These are phyloP conservation scores for Kwoniella botswanensis DNA, from an alignment of 768 basidiomycete genomes.

Conservation along the genomic window DNA sequence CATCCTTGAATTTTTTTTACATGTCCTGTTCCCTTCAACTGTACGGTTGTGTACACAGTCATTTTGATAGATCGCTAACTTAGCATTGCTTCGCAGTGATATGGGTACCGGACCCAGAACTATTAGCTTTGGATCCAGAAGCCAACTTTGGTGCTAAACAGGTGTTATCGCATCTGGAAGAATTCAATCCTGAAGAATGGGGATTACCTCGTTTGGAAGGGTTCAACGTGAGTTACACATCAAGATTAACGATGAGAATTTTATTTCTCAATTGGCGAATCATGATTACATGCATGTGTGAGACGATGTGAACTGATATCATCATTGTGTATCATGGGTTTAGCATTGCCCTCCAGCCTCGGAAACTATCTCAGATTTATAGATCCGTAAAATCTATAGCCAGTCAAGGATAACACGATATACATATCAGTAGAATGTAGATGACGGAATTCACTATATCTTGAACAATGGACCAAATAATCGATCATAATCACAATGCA, in stretches of 20 bases:
- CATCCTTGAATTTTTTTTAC: not conserved
- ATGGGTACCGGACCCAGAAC: constrained; percentile 53
- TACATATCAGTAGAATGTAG: not conserved
- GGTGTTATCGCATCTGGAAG: constrained; percentile 44
- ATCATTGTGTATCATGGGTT: no score
- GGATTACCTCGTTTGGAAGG: constrained; percentile 36
- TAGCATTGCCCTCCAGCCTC: not conserved
- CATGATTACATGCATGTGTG: no score
- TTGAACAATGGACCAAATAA: not conserved
- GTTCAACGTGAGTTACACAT: constrained; percentile 19
- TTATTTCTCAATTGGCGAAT: no score
- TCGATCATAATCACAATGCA: not conserved
- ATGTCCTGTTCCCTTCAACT: not conserved
- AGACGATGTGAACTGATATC: no score
- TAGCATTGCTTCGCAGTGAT: constrained; percentile 33
- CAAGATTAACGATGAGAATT: not conserved
- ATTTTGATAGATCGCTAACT: no score
- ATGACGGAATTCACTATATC: not conserved
- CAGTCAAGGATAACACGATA: no score
- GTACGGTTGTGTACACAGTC: not conserved
- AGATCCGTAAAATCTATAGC: no score
- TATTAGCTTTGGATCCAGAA: constrained; percentile 47
- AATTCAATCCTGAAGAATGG: constrained; percentile 51
- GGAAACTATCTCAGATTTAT: not conserved
- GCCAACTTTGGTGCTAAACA: constrained; percentile 49